Conservation (phyloP, 805 yeast genomes). For the Teunomyces aglyptinius region DNA sequence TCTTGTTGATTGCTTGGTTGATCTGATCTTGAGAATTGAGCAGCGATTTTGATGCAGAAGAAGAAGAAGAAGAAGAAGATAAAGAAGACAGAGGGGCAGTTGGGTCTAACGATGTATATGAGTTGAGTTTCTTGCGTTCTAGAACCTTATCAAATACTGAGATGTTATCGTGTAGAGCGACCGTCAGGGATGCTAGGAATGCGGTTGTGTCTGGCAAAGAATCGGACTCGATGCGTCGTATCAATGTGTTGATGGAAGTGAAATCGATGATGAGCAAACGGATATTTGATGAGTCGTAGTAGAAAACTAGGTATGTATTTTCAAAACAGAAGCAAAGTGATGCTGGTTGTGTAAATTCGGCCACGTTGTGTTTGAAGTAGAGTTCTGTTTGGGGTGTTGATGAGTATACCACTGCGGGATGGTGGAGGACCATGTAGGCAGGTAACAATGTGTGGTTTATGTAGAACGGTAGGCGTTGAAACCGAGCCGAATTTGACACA, state of each 20-base stretch:
- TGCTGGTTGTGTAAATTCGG: background rate
- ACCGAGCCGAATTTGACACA: background rate
- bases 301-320: constrained; percentile 22
- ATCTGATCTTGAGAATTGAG: constrained; percentile 25
- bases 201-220: background rate
- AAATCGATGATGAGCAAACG: constrained; percentile 21
- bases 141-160: constrained; percentile 37
- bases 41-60: constrained; percentile 2
- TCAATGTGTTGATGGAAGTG: constrained; percentile 3
- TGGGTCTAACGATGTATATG: background rate
- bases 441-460: constrained; percentile 24
- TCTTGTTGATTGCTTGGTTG: constrained; percentile 30
- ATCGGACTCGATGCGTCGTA: background rate
- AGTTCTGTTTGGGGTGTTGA: constrained; percentile 12
- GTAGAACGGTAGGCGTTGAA: constrained; percentile 9
- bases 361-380: constrained; percentile 21
- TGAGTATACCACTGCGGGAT: constrained; percentile 23
- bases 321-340: constrained; percentile 9
- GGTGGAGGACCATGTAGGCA: constrained; percentile 18
- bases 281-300: constrained; percentile 15
- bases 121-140: constrained; percentile 19
- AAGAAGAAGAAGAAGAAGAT: constrained; percentile 12
- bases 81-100: constrained; percentile 15
- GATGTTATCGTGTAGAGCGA: constrained; percentile 7
- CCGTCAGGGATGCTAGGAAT: background rate